phyloP scores from a whole-genome alignment of 768 basidiomycete species.

The Rhizopogon vinicolor region DNA sequence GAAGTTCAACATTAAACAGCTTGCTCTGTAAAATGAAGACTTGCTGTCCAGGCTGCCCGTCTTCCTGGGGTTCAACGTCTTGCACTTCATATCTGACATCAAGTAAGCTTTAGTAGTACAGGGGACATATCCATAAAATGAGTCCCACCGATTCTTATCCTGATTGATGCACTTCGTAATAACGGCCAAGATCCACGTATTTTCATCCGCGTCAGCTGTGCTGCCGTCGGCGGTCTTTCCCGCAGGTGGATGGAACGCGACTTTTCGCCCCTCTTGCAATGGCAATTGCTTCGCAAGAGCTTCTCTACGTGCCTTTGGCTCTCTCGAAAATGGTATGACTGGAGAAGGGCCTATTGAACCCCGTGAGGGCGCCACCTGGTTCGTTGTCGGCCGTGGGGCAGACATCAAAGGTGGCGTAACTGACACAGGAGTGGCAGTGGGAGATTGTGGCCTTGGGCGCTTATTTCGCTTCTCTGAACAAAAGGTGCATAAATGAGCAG shows the following conservation, averaged over 20 bases:
- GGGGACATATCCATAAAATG: background rate
- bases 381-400: constrained; percentile 11
- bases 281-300: constrained; percentile 58
- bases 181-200: constrained; percentile 75
- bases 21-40: constrained; percentile 8
- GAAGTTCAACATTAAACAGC: background rate
- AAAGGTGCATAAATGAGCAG: constrained; percentile 3
- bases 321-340: constrained; percentile 50
- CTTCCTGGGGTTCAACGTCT: constrained; percentile 80
- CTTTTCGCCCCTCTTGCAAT: constrained; percentile 69
- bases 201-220: constrained; percentile 44
- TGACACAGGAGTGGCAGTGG: constrained; percentile 51
- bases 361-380: constrained; percentile 25
- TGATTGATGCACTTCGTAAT: constrained; percentile 65
- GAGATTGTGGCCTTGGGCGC: constrained; percentile 68
- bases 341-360: constrained; percentile 57
- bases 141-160: constrained; percentile 61
- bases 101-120: background rate
- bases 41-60: constrained; percentile 62
- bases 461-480: constrained; percentile 69
- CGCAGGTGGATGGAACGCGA: constrained; percentile 72
- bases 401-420: constrained; percentile 21
- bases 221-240: constrained; percentile 50
- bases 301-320: constrained; percentile 64
- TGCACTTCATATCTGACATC: constrained; percentile 73